Evolutionary conservation across 148 eudicot species (phyloP), one percentile per base, ranked within the genome.

Genomic region (Chenopodium quinoa): DNA sequence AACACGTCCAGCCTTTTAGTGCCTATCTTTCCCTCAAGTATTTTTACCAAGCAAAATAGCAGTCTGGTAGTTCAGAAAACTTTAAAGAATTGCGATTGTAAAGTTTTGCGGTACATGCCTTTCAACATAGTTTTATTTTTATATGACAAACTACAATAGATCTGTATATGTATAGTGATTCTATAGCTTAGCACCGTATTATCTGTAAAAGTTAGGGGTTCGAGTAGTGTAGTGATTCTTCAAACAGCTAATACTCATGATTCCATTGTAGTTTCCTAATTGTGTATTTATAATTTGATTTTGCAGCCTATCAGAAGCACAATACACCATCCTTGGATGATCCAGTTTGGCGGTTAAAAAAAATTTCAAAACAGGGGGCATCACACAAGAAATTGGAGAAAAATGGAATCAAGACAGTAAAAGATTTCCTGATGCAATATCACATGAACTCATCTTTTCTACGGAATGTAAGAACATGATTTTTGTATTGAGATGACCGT

Each of bases 291-390:
- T 19, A 44, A 44, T 46, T 73, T 65, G 46, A 8, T 83, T 44
- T 48, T 84, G 79, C 91, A 95, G 98, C 91, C 63, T 95, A 93
- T 75, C 88, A 91, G 86, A 95, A 95, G 86, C 98, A 91, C 83
- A 76, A 82, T 62, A 93, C 86, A 50, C 98, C 98, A 74, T 83
- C 75, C 67, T 78, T 91, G 81, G 85, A 34, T 56, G 98, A 95
- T 79, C 94, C 93, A 20, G 86, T 93, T 48, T 95, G 98, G 98
- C 92, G 97, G 20, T 78, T 95, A 84, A 89, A 82, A 68, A 89
- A 78, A 85, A 93, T 95, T 47, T 87, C 93, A 34, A 92, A 90
- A 87, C 88, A 81, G 72, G 98, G 98, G 32, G 86, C 88, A 29
- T 87, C 89, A 23, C 89, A 85, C 71, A 84, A 79, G 68, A 87